Base-by-base conservation (phyloP, 169 alveolate genomes). In the Babesia caballi region DNA sequence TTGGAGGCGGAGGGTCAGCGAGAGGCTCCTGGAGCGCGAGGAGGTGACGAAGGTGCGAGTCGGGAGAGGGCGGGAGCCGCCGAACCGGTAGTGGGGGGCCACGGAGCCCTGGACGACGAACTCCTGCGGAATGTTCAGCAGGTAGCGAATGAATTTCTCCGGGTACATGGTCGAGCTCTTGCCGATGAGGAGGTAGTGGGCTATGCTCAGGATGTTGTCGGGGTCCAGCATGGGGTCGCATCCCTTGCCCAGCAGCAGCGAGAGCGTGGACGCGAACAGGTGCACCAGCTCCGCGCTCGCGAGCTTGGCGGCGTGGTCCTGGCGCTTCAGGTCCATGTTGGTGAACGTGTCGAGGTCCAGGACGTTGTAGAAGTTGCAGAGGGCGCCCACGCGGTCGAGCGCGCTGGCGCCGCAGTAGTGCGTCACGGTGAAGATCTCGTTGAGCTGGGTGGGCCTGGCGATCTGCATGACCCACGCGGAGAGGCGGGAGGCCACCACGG, bases 401-500 rank as follows among this genome's bases (percentile, higher is more conserved):
- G 75, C 66, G 54, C 76, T 59, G 42, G 75, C 28, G 19, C 83
- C 87, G 27, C 76, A 78, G 41, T 78, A 68, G 40, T 65, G 47
- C 32, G 75, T 42, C 61, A 40, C 59, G 74, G 71, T 46, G 35
- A 88, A 28, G 53, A 81, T 41, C 42, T 63, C 40, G 7, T 52
- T 56, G 19, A 70, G 41, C 65, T 85, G 84, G 28, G 47, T 53
- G 30, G 40, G 58, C 33, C 44, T 56, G 19, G 49, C 47, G 4
- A 70, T 50, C 27, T 88, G 80, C n/a, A 75, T 59, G 41, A 88
- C 44, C 94, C 95, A 91, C 46, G 68, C 70, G 19, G 94, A 78
- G 59, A 93, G 52, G 19, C 97, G 77, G 23, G 91, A 88, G 14
- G 94, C 91, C 42, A 91, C 95, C 27, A 88, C 82, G 30, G 94